These are phyloP conservation scores for Leptographium galeiforme DNA, from an alignment of 2,329 filamentous ascomycete genomes.

Conservation along the genomic window DNA sequence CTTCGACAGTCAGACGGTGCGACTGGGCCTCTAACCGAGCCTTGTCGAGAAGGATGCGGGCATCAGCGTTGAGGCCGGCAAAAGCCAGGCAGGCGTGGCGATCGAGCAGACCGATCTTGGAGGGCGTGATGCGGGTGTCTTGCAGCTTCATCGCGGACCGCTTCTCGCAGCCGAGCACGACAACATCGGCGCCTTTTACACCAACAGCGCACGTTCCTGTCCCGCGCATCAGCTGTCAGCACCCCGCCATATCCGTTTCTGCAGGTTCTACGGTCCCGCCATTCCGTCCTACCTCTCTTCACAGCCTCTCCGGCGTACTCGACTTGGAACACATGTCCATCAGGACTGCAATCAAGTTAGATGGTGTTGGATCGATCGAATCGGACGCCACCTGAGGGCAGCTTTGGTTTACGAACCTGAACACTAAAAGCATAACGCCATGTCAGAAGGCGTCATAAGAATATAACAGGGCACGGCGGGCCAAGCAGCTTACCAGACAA, in stretches of 20 bases:
- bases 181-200: conserved; percentile 87
- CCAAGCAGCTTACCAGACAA: conserved; percentile 64
- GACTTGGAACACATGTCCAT: conserved; percentile 99
- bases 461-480: background rate
- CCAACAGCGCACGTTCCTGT: conserved; percentile 92
- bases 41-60: conserved; percentile 95
- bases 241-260: too few species aligned
- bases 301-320: conserved; percentile 98
- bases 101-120: conserved; percentile 89
- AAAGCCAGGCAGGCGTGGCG: conserved; percentile 95
- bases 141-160: conserved; percentile 98
- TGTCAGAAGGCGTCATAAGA: conserved; percentile 24
- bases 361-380: background rate
- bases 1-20: conserved; percentile 91
- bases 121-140: conserved; percentile 96
- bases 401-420: conserved; percentile 47
- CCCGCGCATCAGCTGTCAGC: background rate
- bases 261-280: too few species aligned
- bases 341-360: conserved; percentile 51
- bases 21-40: conserved; percentile 94
- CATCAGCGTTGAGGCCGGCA: conserved; percentile 93
- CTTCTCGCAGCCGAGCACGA: conserved; percentile 97
- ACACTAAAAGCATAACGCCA: conserved; percentile 45
- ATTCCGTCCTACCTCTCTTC: conserved; percentile 61
- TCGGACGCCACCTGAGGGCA: background rate